Base-by-base conservation (phyloP, 148 eudicot species). In the Simmondsia chinensis region DNA sequence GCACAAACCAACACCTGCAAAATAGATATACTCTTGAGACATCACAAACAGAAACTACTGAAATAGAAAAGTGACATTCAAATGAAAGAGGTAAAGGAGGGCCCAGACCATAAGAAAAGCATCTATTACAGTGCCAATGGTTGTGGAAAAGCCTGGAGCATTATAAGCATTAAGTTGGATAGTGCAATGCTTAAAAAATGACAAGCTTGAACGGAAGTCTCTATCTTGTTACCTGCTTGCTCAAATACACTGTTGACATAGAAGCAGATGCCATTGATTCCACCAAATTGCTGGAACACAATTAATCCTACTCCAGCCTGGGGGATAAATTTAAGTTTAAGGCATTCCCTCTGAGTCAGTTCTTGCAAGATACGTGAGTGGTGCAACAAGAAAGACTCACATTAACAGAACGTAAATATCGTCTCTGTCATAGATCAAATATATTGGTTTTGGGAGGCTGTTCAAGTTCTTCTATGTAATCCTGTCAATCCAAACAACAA, bases 231-330 rank as follows among this genome's bases (percentile, higher is more conserved):
- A 88, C 96, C 96, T 40, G 95, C 80, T 43, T 81, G 66, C 24
- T 87, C 82, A 16, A 87, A 76, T 35, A 82, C 79, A 52, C 88
- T 78, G 71, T 81, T 75, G 46, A 73, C 70, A 15, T 88, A 88
- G 57, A 88, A 88, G 47, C 83, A 70, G 52, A 88, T 71, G 28
- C 96, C 96, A 54, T 83, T 83, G 50, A 88, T 83, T 56, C 96
- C 96, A 39, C 91, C 96, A 38, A 83, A 74, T 25, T 88, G 96
- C 45, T 88, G 96, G 52, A 68, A 75, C 30, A 88, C 81, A 94
- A 88, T 88, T 31, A 88, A 62, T 20, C 96, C 96, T 18, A 83
- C 73, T 58, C 82, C 96, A 53, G 83, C 75, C 94, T 88, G 66
- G 24, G 2, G n/a, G n/a, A n/a, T n/a, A n/a, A n/a, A 20, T 12